phyloP scores from a whole-genome alignment of 2,329 filamentous ascomycete genomes.

The Claviceps pazoutovae region DNA sequence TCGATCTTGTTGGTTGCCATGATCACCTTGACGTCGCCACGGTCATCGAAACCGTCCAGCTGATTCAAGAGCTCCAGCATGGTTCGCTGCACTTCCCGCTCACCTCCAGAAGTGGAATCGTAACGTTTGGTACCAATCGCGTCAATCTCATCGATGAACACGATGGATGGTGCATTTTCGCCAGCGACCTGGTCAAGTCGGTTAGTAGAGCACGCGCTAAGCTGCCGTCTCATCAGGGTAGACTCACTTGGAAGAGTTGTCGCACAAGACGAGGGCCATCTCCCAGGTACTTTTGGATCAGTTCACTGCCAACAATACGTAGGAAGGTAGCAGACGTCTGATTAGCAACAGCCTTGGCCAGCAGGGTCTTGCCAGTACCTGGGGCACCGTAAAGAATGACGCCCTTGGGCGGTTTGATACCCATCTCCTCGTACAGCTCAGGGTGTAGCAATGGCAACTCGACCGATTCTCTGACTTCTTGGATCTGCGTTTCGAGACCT shows the following conservation, averaged over 20 bases:
- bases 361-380: slow-evolving; percentile 88
- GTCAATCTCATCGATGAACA: slow-evolving; percentile 99
- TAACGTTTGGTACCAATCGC: slow-evolving; percentile 98
- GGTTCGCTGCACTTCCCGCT: slow-evolving; percentile 93
- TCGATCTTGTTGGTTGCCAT: slow-evolving; percentile 99
- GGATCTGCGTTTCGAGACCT: slow-evolving; percentile 86
- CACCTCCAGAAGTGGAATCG: slow-evolving; percentile 90
- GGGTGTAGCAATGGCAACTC: slow-evolving; percentile 90
- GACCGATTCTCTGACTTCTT: slow-evolving; percentile 94
- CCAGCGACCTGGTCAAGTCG: slow-evolving; percentile 55
- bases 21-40: slow-evolving; percentile 97
- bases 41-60: slow-evolving; percentile 95
- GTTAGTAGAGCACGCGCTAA: neutral
- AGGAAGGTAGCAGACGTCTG: slow-evolving; percentile 98
- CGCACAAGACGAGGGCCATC: slow-evolving; percentile 89
- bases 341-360: slow-evolving; percentile 95
- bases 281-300: slow-evolving; percentile 97
- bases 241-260: slow-evolving; percentile 72
- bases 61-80: slow-evolving; percentile 98
- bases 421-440: slow-evolving; percentile 98
- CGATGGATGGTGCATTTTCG: slow-evolving; percentile 91
- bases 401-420: slow-evolving; percentile 98
- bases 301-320: slow-evolving; percentile 88
- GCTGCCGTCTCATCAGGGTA: neutral
- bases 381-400: slow-evolving; percentile 97